Percentiles rank a stretch among this genome's conserved stretches.
phyloP scores from a whole-genome alignment of 768 basidiomycete genomes.

The Boletus coccyginus region DNA sequence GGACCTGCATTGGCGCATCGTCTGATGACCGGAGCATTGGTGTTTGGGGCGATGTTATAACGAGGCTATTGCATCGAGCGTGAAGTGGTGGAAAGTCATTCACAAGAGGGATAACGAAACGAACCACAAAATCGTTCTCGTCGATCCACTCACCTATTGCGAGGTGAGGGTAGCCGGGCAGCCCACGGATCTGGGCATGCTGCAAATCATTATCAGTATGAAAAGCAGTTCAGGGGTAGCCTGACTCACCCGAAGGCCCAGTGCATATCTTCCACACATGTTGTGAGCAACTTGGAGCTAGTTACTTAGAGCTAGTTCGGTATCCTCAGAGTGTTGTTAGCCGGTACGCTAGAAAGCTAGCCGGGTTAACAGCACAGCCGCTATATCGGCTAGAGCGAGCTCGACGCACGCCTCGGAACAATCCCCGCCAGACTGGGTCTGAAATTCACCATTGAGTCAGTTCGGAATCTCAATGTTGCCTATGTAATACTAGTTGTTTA shows the following conservation, averaged over 20 bases:
- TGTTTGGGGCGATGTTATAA: conserved; percentile 84
- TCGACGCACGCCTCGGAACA: no score
- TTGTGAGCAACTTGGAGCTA: no score
- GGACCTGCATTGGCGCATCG: conserved; percentile 32
- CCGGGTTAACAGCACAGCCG: no score
- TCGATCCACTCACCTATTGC: conserved; percentile 59
- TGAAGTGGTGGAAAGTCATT: not conserved
- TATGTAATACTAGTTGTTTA: no score
- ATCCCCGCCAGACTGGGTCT: no score
- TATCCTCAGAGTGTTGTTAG: no score
- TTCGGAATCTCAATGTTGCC: no score
- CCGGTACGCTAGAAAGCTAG: no score
- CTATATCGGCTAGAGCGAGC: no score
- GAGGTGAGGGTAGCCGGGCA: conserved; percentile 44
- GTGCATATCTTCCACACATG: conserved; percentile 68
- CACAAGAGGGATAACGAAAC: conserved; percentile 13
- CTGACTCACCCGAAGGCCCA: conserved; percentile 42
- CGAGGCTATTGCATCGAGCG: conserved; percentile 35
- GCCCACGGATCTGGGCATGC: conserved; percentile 25
- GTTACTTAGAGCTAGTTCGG: no score
- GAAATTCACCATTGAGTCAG: no score
- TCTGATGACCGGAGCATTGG: conserved; percentile 70
- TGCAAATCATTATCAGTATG: conserved; percentile 1
- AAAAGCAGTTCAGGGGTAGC: not conserved
- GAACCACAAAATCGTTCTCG: conserved; percentile 51